Evolutionary conservation across 805 yeast species (phyloP).

Genomic region (Wickerhamiella kazuoi): DNA sequence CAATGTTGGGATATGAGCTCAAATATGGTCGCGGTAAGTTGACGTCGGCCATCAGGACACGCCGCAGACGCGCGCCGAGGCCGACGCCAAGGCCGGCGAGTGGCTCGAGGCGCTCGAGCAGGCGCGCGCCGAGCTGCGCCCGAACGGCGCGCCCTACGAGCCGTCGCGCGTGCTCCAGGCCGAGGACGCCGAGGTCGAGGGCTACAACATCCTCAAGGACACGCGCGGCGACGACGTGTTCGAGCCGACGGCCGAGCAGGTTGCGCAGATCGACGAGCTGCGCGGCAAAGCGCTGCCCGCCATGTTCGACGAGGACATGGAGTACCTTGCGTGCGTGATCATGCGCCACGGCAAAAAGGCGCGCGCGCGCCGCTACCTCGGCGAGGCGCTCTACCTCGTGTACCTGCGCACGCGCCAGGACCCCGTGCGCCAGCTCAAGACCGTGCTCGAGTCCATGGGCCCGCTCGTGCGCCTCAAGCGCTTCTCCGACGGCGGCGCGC

Average conservation of each 20-base stretch:
- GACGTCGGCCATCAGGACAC: constrained; percentile 32
- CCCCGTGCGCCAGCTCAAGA: constrained; percentile 60
- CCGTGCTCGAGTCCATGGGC: constrained; percentile 61
- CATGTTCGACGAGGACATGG: constrained; percentile 49
- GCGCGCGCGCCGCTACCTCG: constrained; percentile 52
- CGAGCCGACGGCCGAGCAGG: constrained; percentile 45
- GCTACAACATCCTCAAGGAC: constrained; percentile 15
- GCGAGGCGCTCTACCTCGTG: constrained; percentile 64
- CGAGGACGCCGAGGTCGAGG: constrained; percentile 18
- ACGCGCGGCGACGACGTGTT: constrained; percentile 6
- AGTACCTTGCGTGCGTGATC: constrained; percentile 64
- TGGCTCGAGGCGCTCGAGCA: constrained; percentile 28
- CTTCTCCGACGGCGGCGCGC: constrained; percentile 71
- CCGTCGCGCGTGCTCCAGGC: constrained; percentile 28
- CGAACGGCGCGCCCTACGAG: constrained; percentile 20
- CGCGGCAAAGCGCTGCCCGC: constrained; percentile 40
- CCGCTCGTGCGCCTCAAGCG: constrained; percentile 70
- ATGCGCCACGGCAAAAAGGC: constrained; percentile 88
- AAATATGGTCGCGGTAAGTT: constrained; percentile 18
- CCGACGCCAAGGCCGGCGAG: constrained; percentile 23
- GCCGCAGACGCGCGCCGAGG: constrained; percentile 14
- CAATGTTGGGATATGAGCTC: constrained; percentile 70
- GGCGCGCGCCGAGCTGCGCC: constrained; percentile 24
- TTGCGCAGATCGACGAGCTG: constrained; percentile 35
- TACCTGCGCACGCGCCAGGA: constrained; percentile 56